Evolutionary conservation across 176 grass and related monocot species (phyloP), one percentile per base, ranked within the genome.

Genomic region (Canna indica): DNA sequence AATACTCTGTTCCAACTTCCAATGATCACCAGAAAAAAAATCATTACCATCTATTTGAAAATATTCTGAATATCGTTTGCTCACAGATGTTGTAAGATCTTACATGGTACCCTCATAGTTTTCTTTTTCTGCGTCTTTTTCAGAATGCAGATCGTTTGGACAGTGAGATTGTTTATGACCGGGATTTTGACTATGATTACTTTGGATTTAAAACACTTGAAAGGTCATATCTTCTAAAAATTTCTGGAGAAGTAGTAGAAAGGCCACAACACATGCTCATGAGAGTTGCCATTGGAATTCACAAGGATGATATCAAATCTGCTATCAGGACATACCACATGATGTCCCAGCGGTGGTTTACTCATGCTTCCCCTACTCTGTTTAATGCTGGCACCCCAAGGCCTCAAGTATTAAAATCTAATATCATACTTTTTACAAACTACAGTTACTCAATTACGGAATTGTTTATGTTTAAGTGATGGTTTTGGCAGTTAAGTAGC

Each of bases 281-380:
- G 93, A 86, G 93, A 69, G 93, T 97, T 45, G 85, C 93, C 44
- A 84, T 97, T 63, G 93, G 93, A 35, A 97, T 97, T 54, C 93
- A 97, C 64, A 97, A 97, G 77, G 88, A 92, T 72, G 86, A 97
- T 77, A 90, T 92, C 60, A 88, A 90, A 3, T 83, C 88, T 73
- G 93, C 81, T 24, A 87, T 92, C 72, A 87, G 27, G 65, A 97
- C 88, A 0, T 97, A 97, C 79, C 93, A 97, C 67, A 69, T 92
- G 25, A 97, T 97, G 88, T 97, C 93, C 41, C 88, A 92, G 58
- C 89, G 93, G 42, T 97, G 93, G 93, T 97, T 97, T 60, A 97
- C 93, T n/a, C 93, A 97, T 77, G 93, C 93, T 67, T 92, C 93
- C 0, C 93, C 93, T 0, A 97, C 93, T 0, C 84, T 97, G 68